These are phyloP conservation scores for Punica granatum DNA, from an alignment of 345 rosid species.

Conservation along the genomic window DNA sequence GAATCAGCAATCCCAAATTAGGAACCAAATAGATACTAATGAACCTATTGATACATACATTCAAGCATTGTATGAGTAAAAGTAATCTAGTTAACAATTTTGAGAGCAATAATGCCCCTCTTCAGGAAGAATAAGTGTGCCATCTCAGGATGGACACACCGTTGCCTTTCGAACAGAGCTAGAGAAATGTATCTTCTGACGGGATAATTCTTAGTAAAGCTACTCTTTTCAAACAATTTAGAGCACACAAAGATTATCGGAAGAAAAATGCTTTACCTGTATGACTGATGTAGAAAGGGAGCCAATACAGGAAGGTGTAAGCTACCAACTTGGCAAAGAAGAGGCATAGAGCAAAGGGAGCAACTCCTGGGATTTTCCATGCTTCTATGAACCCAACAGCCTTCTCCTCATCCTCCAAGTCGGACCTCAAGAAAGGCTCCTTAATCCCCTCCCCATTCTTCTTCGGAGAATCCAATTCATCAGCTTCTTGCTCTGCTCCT, in stretches of 20 bases:
- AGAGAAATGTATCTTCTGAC: too few relatives aligned
- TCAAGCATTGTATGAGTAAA: background rate
- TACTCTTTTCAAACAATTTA: too few relatives aligned
- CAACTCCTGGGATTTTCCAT: slow-evolving; percentile 94
- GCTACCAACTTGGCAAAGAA: slow-evolving; percentile 93
- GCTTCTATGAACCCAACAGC: slow-evolving; percentile 89
- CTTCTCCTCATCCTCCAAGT: slow-evolving; percentile 27
- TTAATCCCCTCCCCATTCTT: slow-evolving; percentile 34
- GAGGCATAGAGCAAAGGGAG: slow-evolving; percentile 89
- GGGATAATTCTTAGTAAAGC: too few relatives aligned
- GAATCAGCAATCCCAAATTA: background rate
- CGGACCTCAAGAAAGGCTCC: slow-evolving; percentile 47
- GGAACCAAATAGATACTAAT: background rate
- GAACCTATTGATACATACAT: background rate
- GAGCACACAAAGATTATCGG: background rate
- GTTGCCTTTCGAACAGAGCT: too few relatives aligned
- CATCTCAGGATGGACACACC: too few relatives aligned
- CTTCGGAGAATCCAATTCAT: slow-evolving; percentile 37
- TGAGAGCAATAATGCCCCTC: too few relatives aligned
- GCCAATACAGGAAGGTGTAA: slow-evolving; percentile 97
- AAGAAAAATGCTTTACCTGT: slow-evolving; percentile 44
- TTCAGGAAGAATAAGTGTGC: too few relatives aligned
- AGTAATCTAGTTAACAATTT: too few relatives aligned
- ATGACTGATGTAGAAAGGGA: slow-evolving; percentile 90
- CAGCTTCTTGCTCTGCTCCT: slow-evolving; percentile 50